These are phyloP conservation scores for Daldinia loculata DNA, from an alignment of 495 filamentous ascomycete genomes.

Conservation along the genomic window DNA sequence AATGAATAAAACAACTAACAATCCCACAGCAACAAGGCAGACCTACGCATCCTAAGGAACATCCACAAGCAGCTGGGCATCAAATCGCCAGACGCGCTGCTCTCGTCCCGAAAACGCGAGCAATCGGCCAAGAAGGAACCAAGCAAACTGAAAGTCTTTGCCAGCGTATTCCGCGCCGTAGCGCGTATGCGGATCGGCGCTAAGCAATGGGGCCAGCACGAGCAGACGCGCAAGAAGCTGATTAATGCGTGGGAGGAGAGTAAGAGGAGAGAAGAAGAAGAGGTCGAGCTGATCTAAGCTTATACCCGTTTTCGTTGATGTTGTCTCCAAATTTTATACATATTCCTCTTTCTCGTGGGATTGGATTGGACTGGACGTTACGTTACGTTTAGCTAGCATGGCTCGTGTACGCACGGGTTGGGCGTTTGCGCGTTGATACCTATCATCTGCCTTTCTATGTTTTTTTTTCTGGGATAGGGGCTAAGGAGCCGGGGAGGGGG, in stretches of 20 bases:
- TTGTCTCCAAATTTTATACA: not conserved
- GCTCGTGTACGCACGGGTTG: not conserved
- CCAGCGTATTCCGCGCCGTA: conserved; percentile 51
- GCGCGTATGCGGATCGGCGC: conserved; percentile 55
- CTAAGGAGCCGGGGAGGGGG: not conserved
- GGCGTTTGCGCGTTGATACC: conserved; percentile 3
- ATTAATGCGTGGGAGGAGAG: conserved; percentile 51
- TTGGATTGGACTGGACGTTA: not conserved
- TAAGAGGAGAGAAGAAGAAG: conserved; percentile 47
- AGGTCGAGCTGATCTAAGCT: not conserved
- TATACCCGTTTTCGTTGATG: not conserved
- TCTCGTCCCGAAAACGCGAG: conserved; percentile 27
- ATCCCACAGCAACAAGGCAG: conserved; percentile 81
- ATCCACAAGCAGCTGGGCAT: conserved; percentile 64
- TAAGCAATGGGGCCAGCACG: conserved; percentile 51
- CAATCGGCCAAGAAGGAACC: conserved; percentile 15
- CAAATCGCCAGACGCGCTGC: conserved; percentile 41
- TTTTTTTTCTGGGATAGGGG: not conserved
- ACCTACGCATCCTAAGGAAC: conserved; percentile 80
- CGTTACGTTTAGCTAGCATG: not conserved
- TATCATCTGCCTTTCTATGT: not conserved
- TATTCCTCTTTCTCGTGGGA: not conserved
- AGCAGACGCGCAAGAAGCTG: conserved; percentile 50
- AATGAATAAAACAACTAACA: conserved; percentile 23
- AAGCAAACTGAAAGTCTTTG: conserved; percentile 45